Base-by-base conservation (phyloP, 805 yeast species). In the Lipomyces yamadae region DNA sequence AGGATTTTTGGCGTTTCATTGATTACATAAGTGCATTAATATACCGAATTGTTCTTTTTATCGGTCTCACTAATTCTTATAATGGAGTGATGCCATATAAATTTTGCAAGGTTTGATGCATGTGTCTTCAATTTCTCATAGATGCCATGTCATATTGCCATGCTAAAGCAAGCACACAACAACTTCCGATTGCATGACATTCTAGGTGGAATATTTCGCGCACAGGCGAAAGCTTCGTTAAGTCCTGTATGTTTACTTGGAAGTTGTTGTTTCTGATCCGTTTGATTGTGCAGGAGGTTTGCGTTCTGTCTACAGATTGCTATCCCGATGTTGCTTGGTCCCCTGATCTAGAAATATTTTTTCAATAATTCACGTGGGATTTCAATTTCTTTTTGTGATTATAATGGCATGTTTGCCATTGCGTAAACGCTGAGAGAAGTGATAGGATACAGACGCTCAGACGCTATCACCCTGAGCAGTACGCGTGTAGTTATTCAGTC, bases 61-160 rank as follows among this genome's bases (percentile, higher is more conserved):
- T 24, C 33, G 6, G 66, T 24, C 24, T 24, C 24, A 24, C 24
- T 10, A 35, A 18, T 58, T 58, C 45, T 30, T 13, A 6, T 18
- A 39, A 29, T 29, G 7, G 39, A 15, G 29, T 15, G 48, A 42
- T 15, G 7, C 7, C 15, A 42, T 42, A n/a, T n/a, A 6, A 42
- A 5, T 13, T 11, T n/a, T 30, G 70, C 71, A 69, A 48, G 65
- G 66, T 67, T 52, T 69, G 70, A 66, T 67, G 70, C 71, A 67
- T 63, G 63, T 42, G 59, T 52, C 59, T 54, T 56, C 24, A 53
- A n/a, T 57, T 33, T 53, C 53, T 45, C 18, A 59, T 56, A 50
- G 24, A 35, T 30, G 70, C 54, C 60, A 39, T 67, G 71, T 67
- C 71, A 67, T 67, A 67, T 67, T 67, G 70, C 68, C 66, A 35